Evolutionary conservation across 192 early-diverging fungal genomes (phyloP), one percentile per base, ranked within the genome.

Genomic region (Glomus cerebriforme): DNA sequence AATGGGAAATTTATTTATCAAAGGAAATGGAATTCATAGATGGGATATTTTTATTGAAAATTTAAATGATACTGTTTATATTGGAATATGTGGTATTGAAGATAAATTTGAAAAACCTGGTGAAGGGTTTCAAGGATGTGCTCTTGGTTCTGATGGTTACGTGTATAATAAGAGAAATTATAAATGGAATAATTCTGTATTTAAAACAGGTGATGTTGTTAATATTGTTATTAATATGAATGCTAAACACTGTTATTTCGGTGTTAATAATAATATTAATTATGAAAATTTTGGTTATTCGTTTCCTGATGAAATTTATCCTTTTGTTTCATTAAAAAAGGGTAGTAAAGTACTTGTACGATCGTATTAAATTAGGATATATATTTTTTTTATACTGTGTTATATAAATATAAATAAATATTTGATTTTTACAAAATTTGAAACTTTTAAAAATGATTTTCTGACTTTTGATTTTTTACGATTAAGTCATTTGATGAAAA

Each of bases 191-290:
- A 69, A n/a, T 29, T 27, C 27, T 32, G 10, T n/a, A 37, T 79
- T 71, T 71, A 60, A 32, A 5, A 24, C 17, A 49, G 39, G 39
- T 47, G 37, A 35, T 73, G 12, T 54, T 58, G 49, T 80, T 60
- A 80, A n/a, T 7, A n/a, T 80, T 34, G 22, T 78, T 73, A 1
- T 80, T 6, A 59, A 80, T 7, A 80, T 80, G 79, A 73, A 22
- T 2, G 15, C n/a, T 59, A 43, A 58, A 32, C 79, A 49, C 8
- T 70, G 66, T 39, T 22, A 13, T 45, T 73, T 73, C 8, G 29
- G 71, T 7, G 77, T 80, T 12, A 72, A 80, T 47, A 70, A 45
- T 22, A 59, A 45, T 27, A 75, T 26, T 13, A 59, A 37, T 47
- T 22, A 29, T 27, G 45, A 29, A 7, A 19, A 19, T 19, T 5